Conservation (phyloP, 257 asterid species). For the Solanum pennellii region DNA sequence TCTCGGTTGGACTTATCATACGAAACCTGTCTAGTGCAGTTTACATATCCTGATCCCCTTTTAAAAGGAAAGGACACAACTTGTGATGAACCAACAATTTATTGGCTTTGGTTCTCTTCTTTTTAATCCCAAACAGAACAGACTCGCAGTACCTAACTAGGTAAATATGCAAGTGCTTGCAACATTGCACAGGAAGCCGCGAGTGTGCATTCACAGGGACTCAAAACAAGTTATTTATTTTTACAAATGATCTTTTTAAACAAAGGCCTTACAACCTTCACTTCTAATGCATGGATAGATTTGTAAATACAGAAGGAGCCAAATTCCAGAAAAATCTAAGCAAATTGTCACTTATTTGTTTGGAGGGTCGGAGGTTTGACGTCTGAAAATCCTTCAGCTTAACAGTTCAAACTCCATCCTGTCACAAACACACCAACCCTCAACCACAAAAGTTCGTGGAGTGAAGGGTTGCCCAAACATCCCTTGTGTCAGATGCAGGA, state of each 20-base stretch:
- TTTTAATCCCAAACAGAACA: neutral
- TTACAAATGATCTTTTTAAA: neutral
- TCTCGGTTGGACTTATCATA: neutral
- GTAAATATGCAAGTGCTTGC: too few species aligned
- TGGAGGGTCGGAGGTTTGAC: neutral
- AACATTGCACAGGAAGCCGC: too few species aligned
- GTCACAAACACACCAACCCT: neutral
- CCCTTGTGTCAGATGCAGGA: neutral
- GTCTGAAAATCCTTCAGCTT: neutral
- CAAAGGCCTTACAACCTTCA: too few species aligned
- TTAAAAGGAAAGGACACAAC: neutral
- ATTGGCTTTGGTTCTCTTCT: neutral
- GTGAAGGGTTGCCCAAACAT: neutral
- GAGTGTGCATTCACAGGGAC: too few species aligned
- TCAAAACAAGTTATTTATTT: too few species aligned
- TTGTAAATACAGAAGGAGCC: neutral
- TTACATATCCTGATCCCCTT: neutral
- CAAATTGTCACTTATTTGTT: neutral
- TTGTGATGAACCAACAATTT: neutral
- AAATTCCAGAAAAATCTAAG: neutral
- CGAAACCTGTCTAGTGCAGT: neutral
- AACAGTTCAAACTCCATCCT: neutral
- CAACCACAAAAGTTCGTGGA: neutral
- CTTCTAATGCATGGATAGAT: neutral
- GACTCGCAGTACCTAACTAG: too few species aligned